Evolutionary conservation across 192 early-diverging fungal genomes (phyloP).

Genomic region (Allomyces arbusculus): DNA sequence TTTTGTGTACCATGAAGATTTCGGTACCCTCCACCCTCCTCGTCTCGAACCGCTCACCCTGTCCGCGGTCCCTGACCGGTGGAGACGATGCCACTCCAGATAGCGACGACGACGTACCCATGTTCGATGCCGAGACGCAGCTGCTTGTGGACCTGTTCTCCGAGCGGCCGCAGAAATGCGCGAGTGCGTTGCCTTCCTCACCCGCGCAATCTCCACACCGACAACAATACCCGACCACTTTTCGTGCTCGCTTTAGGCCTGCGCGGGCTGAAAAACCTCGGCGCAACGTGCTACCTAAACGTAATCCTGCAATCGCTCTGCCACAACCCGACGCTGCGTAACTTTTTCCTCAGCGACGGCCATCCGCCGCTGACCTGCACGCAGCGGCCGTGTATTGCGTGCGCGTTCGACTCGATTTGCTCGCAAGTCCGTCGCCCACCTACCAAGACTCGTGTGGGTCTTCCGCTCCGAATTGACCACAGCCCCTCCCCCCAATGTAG

Average conservation of each 20-base stretch:
- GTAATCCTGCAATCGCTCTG: constrained; percentile 75
- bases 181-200: not conserved
- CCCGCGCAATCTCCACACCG: no score
- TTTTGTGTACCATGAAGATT: not conserved
- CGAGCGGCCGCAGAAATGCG: not conserved
- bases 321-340: constrained; percentile 77
- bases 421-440: constrained; percentile 27
- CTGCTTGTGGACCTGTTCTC: not conserved
- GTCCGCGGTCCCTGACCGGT: no score
- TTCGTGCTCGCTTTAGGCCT: constrained; percentile 19
- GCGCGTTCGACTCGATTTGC: constrained; percentile 72
- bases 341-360: constrained; percentile 77
- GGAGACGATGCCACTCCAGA: no score
- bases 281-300: constrained; percentile 91
- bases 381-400: constrained; percentile 60
- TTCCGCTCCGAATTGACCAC: no score
- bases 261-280: constrained; percentile 80
- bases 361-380: constrained; percentile 51
- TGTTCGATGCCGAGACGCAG: not conserved
- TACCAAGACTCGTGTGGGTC: no score
- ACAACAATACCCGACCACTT: not conserved
- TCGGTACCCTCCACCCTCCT: not conserved
- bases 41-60: not conserved
- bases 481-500: no score
- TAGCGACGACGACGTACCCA: not conserved